Evolutionary conservation across 2,329 filamentous ascomycete genomes (phyloP).

Genomic region (Arthrobotrys pseudoclavata): DNA sequence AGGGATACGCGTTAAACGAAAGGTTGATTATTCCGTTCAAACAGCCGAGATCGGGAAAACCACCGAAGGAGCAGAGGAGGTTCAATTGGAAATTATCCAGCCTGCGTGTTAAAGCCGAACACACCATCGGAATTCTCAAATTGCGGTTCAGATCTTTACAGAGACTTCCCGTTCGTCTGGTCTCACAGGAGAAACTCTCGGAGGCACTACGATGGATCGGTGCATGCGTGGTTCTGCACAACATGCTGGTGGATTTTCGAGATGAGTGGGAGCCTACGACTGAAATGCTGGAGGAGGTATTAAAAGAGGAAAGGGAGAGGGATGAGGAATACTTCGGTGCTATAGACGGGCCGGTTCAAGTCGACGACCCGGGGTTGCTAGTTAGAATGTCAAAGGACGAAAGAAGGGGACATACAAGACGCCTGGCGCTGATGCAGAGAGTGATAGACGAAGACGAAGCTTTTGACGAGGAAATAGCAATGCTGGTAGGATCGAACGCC

Average conservation of each 20-base stretch:
- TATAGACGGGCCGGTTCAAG: neutral
- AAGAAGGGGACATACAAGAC: constrained; percentile 24
- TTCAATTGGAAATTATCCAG: constrained; percentile 23
- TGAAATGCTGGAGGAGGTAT: constrained; percentile 20
- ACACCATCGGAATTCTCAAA: constrained; percentile 15
- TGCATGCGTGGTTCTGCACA: constrained; percentile 18
- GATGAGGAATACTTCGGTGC: constrained; percentile 16
- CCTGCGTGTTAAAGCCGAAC: constrained; percentile 22
- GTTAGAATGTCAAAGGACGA: constrained; percentile 22
- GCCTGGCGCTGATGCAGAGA: constrained; percentile 28
- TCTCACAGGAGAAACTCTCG: constrained; percentile 18
- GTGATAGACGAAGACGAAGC: constrained; percentile 25
- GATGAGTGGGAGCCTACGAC: constrained; percentile 19
- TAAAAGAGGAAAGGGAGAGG: constrained; percentile 13
- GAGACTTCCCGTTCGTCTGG: constrained; percentile 11
- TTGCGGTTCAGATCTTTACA: constrained; percentile 20
- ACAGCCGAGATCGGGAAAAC: constrained; percentile 16
- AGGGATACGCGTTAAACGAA: constrained; percentile 16
- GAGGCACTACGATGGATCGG: constrained; percentile 23
- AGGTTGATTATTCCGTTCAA: constrained; percentile 16
- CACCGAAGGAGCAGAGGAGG: constrained; percentile 20
- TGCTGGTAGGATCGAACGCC: constrained; percentile 19
- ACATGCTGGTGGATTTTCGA: constrained; percentile 11
- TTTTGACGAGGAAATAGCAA: constrained; percentile 25
- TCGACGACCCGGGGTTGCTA: neutral